Evolutionary conservation across 2,329 filamentous ascomycete species (phyloP).

Genomic region (Nemania diffusa): DNA sequence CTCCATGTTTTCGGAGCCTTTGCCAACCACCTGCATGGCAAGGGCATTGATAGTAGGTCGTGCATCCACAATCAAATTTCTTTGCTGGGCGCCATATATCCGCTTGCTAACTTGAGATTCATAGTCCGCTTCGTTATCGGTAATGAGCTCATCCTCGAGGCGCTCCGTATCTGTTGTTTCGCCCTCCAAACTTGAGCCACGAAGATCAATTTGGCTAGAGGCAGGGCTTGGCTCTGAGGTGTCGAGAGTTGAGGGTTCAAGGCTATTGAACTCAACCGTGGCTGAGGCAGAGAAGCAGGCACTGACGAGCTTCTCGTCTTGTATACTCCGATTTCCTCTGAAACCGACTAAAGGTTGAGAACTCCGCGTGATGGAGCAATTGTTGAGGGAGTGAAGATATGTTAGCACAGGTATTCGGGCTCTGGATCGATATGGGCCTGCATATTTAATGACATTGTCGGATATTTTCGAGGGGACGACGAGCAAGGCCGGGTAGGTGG

Average conservation of each 20-base stretch:
- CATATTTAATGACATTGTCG: conserved; percentile 97
- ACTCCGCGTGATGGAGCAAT: conserved; percentile 94
- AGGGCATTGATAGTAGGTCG: conserved; percentile 93
- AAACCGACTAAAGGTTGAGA: conserved; percentile 92
- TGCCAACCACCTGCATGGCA: conserved; percentile 91
- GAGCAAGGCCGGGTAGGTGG: conserved; percentile 88
- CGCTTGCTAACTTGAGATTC: conserved; percentile 71
- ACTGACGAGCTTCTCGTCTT: conserved; percentile 92
- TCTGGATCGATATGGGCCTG: conserved; percentile 86
- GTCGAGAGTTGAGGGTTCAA: conserved; percentile 48
- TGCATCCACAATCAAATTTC: conserved; percentile 95
- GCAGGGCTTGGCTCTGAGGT: conserved; percentile 54
- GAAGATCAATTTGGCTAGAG: conserved; percentile 64
- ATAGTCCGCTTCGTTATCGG: conserved; percentile 59
- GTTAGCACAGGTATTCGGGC: conserved; percentile 88
- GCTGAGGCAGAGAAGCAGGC: conserved; percentile 86
- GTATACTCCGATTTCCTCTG: conserved; percentile 87
- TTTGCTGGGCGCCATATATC: conserved; percentile 91
- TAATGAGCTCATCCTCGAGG: conserved; percentile 74
- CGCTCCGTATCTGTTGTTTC: conserved; percentile 72
- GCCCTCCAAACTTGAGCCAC: conserved; percentile 52
- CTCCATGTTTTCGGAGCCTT: conserved; percentile 97
- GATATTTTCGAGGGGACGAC: conserved; percentile 90
- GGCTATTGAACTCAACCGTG: conserved; percentile 53
- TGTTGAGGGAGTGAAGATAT: conserved; percentile 96